Base-by-base conservation (phyloP, 257 asterid genomes). In the Paulownia fortunei region DNA sequence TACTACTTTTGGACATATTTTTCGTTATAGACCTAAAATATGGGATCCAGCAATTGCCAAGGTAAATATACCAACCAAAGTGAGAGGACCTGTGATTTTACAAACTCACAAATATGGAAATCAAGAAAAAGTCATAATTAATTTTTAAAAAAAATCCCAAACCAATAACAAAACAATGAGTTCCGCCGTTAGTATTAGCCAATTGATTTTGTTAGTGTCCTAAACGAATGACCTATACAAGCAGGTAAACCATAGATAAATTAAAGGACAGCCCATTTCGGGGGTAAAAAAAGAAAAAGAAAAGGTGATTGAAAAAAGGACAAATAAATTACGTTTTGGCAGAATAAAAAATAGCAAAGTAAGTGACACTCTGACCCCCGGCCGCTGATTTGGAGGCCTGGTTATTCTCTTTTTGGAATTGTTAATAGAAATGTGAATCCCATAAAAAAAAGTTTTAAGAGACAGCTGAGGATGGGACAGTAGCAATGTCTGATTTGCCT, bases 111-210 rank as follows among this genome's bases (percentile, higher is more conserved):
- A 72, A 61, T 42, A 37, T 7, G 54, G 69, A 74, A 74, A 55
- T n/a, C 0, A 30, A 42, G 34, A 61, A 61, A 18, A 30, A 47
- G 32, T 23, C 16, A n/a, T 73, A 65, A 65, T n/a, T 39, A 64
- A 49, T 44, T 44, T 39, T 0, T 16, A 36, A 21, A 12, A 76
- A 19, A 49, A 54, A 5, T 55, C 58, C 36, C 23, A 21, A 55
- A 70, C 6, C 64, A 44, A 74, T 62, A 19, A 1, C 61, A 59
- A 82, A 81, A 80, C 84, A 44, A 74, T 71, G 85, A 74, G 82
- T 80, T 64, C 73, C 80, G 87, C 89, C 82, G 80, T 56, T 74
- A 74, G 89, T 77, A 74, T 83, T 23, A 58, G 87, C 85, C 83
- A 78, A 19, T 54, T 72, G 87, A 77, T 80, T 84, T 69, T 30